Conservation (phyloP, 78 protist genomes). For the Isochrysis galbana region DNA sequence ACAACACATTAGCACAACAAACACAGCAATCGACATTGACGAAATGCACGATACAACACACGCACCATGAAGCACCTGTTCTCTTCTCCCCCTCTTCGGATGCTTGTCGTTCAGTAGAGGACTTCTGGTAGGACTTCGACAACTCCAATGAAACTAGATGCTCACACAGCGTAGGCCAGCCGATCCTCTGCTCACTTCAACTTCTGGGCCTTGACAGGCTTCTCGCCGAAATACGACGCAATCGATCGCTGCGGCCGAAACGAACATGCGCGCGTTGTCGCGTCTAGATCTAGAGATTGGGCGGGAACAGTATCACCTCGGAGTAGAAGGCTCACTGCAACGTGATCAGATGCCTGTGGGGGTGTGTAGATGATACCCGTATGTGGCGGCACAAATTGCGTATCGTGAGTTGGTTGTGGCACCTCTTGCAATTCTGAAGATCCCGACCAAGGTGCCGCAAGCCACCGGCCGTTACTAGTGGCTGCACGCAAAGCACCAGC, state of each 20-base stretch:
- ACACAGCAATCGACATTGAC: no score
- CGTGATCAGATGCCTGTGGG: conserved; percentile 17
- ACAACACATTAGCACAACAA: no score
- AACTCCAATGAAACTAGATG: no score
- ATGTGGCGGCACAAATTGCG: conserved; percentile 15
- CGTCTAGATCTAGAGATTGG: not conserved
- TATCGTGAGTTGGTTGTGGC: not conserved
- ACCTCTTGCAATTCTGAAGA: not conserved
- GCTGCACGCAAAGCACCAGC: not conserved
- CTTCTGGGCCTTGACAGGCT: no score
- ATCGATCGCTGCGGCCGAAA: not conserved
- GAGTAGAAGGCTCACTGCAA: conserved; percentile 11
- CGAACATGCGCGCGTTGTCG: not conserved
- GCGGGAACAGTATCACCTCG: not conserved
- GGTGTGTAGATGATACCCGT: conserved; percentile 30
- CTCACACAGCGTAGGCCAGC: no score
- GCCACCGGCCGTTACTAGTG: conserved; percentile 12
- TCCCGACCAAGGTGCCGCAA: not conserved
- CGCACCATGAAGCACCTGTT: no score
- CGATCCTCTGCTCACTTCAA: no score
- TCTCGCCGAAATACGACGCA: not conserved
- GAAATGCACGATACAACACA: no score
- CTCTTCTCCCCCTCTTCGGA: no score
- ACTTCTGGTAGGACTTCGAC: no score
- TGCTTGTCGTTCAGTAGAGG: no score